These are phyloP conservation scores for Hyphodiscus sp. DNA, from an alignment of 2,329 filamentous ascomycete species.

Conservation along the genomic window DNA sequence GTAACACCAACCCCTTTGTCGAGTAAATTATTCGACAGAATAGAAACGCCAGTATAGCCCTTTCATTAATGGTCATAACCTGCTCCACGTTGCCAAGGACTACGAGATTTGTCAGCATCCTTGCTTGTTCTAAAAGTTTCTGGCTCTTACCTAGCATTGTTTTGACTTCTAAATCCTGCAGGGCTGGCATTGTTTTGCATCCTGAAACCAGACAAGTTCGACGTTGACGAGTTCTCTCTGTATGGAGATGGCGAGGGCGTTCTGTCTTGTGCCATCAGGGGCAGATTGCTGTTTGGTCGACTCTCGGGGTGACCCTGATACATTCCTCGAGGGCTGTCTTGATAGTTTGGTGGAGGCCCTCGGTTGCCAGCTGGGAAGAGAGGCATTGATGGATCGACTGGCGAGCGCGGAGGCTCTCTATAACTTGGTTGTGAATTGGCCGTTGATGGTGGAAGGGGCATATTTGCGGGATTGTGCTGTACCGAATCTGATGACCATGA, in stretches of 20 bases:
- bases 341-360: constrained; percentile 28
- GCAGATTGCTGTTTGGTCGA: constrained; percentile 20
- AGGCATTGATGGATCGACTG: constrained; percentile 44
- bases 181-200: constrained; percentile 36
- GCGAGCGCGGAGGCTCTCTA: constrained; percentile 36
- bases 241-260: constrained; percentile 22
- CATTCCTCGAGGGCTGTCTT: constrained; percentile 21
- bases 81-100: constrained; percentile 51
- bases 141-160: constrained; percentile 39
- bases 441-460: constrained; percentile 27
- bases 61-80: constrained; percentile 45
- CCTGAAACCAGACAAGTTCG: constrained; percentile 32
- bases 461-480: constrained; percentile 35
- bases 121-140: background rate
- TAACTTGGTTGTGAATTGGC: constrained; percentile 23
- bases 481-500: constrained; percentile 56
- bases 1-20: constrained; percentile 26
- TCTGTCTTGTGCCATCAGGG: constrained; percentile 13
- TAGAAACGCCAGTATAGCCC: constrained; percentile 24
- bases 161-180: constrained; percentile 35
- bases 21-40: constrained; percentile 14
- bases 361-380: constrained; percentile 39
- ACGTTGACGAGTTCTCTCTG: constrained; percentile 29
- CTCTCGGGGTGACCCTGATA: constrained; percentile 23
- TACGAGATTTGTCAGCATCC: constrained; percentile 28